phyloP scores from a whole-genome alignment of 805 yeast genomes.

The Sugiyamaella marilandica region DNA sequence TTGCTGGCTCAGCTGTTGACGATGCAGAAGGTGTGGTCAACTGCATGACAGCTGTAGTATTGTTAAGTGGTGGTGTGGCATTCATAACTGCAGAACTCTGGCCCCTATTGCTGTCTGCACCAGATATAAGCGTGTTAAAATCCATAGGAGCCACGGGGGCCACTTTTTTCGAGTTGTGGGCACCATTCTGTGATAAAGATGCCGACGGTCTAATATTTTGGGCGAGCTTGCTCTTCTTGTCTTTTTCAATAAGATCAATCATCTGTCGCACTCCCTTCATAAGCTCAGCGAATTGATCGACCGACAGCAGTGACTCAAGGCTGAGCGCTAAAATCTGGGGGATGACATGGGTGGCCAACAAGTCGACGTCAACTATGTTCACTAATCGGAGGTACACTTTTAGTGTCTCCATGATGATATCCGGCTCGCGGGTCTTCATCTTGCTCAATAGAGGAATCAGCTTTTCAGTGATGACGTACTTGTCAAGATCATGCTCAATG shows the following conservation, averaged over 20 bases:
- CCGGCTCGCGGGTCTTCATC: slow-evolving; percentile 71
- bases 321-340: slow-evolving; percentile 52
- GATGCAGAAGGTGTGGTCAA: neutral
- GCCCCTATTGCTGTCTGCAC: too few relatives aligned
- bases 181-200: neutral
- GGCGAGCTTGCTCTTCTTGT: slow-evolving; percentile 36
- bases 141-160: slow-evolving; percentile 8
- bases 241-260: slow-evolving; percentile 41
- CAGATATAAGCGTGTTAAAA: slow-evolving; percentile 17
- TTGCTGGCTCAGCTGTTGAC: neutral
- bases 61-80: neutral
- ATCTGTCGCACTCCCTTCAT: slow-evolving; percentile 39
- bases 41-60: neutral
- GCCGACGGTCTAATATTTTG: slow-evolving; percentile 7
- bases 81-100: slow-evolving; percentile 1
- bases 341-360: slow-evolving; percentile 47
- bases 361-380: slow-evolving; percentile 44
- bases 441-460: slow-evolving; percentile 72
- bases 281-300: slow-evolving; percentile 40
- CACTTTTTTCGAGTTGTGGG: neutral
- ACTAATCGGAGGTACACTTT: slow-evolving; percentile 36
- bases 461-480: slow-evolving; percentile 65
- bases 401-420: slow-evolving; percentile 51
- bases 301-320: slow-evolving; percentile 41
- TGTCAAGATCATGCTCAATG: slow-evolving; percentile 52